Evolutionary conservation across 768 basidiomycete genomes (phyloP), one percentile per base, ranked within the genome.

Genomic region (Mycena haematopus): DNA sequence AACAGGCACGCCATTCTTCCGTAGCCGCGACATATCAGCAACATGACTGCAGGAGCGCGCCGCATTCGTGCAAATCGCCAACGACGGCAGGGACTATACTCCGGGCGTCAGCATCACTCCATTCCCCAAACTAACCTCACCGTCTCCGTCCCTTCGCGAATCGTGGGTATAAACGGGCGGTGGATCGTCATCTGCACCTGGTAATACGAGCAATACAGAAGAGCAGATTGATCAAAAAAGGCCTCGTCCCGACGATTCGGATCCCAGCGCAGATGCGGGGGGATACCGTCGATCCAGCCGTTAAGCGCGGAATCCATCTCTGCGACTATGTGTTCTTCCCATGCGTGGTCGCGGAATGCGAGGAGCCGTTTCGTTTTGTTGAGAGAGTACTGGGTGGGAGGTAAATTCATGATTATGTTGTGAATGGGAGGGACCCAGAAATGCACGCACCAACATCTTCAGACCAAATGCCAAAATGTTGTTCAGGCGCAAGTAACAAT

Each of bases 1-100:
- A 65, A n/a, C 33, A 76, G 61, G 8, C 76, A 76, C 36, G 76
- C 54, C 11, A 67, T 58, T 29, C 71, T 71, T 17, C 73, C 72
- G 59, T 64, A 73, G 52, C 8, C 79, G 73, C 60, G 78, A 77
- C 44, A 75, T 63, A 75, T 93, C 90, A 25, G 90, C 72, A 25
- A 95, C 82, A 69, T 90, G 90, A 44, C 84, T 84, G 63, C 84
- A 88, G 1, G 90, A 92, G 8, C 92, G 81, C 3, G 93, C 90
- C 1, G 93, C 87, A 63, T 93, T 95, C 10, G 89, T 87, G 73
- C 92, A 93, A 54, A 95, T 93, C 0, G 91, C 89, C 31, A 94
- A 78, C 0, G 92, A 70, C 76, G n/a, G 40, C 19, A 42, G 40
- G n/a, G 19, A n/a, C 40, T 42, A 10, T 10, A 19, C 15, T 38